Conservation (phyloP, 345 rosid genomes). For the Ceriops zippeliana region DNA sequence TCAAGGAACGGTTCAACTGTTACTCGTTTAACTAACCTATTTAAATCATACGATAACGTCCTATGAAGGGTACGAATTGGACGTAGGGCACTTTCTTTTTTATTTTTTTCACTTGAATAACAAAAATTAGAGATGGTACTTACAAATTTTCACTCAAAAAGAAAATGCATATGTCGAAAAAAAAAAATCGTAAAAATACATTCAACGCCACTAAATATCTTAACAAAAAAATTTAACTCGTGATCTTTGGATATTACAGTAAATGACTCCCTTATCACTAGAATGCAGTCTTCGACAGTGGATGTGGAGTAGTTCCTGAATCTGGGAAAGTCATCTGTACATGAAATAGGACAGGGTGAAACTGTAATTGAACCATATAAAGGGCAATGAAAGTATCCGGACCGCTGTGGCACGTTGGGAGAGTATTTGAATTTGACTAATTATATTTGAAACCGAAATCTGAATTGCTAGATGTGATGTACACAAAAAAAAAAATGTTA, state of each 20-base stretch:
- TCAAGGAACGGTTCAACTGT: constrained; percentile 54
- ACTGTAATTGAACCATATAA: background rate
- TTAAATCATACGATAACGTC: background rate
- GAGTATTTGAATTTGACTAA: background rate
- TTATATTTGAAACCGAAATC: background rate
- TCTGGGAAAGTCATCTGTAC: background rate
- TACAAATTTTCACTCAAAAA: too few relatives aligned
- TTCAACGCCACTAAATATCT: too few relatives aligned
- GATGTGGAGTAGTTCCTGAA: constrained; percentile 1
- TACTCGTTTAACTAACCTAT: constrained; percentile 25
- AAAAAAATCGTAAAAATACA: too few relatives aligned
- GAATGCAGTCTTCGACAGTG: too few relatives aligned
- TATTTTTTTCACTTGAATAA: too few relatives aligned
- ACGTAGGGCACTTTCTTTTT: background rate
- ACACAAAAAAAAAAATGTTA: too few relatives aligned
- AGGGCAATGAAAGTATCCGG: background rate
- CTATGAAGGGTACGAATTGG: constrained; percentile 13
- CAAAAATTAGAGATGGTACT: too few relatives aligned
- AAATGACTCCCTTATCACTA: too few relatives aligned
- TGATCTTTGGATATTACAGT: too few relatives aligned
- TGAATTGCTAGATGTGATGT: too few relatives aligned
- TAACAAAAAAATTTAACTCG: too few relatives aligned
- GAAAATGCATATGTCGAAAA: too few relatives aligned
- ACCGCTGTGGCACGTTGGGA: background rate
- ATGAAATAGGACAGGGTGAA: background rate